Evolutionary conservation across 1,139 yeast species (phyloP), one percentile per base, ranked within the genome.

Genomic region (Taphrina flavorubra): DNA sequence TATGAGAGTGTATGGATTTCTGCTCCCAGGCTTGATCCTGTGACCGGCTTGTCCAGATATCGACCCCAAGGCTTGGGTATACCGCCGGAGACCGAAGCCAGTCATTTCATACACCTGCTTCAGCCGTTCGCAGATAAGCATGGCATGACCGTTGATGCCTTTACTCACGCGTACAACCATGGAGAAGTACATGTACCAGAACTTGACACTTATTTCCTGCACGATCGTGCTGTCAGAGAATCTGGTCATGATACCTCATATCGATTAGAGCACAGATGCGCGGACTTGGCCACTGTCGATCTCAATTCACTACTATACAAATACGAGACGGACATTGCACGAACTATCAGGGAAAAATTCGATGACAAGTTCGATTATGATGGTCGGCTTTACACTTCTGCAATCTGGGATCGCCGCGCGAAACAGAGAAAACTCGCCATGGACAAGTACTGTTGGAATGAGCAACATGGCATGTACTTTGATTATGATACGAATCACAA

Each of bases 161-260:
- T 94, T 76, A 85, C 88, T 72, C 80, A 81, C 64, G 80, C 82
- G 77, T 94, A 92, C 79, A 91, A 94, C 75, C 79, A 81, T 61
- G 88, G 88, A 6, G 79, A 82, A 69, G 82, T 92, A 40, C 71
- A 79, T 8, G 97, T 91, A 75, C 96, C 97, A 0, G 86, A 82
- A 16, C 81, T 94, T 69, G 99, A 94, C 76, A 92, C 87, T 72
- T 95, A 91, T 78, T 90, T 94, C 78, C 78, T 90, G 68, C 97
- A 94, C 77, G 99, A 94, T 78, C 84, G 98, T 71, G 98, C 97
- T 0, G 97, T 94, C 16, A 85, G 99, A 76, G 99, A 94, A 79
- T 88, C 96, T 58, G 99, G 99, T 0, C 99, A 94, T 77, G 99
- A 94, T 77, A 95, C 98, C 0, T 84, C 94, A 1, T 92, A 92